Evolutionary conservation across 2,329 filamentous ascomycete genomes (phyloP), one percentile per base, ranked within the genome.

Genomic region (Pseudophaeomoniella oleicola): DNA sequence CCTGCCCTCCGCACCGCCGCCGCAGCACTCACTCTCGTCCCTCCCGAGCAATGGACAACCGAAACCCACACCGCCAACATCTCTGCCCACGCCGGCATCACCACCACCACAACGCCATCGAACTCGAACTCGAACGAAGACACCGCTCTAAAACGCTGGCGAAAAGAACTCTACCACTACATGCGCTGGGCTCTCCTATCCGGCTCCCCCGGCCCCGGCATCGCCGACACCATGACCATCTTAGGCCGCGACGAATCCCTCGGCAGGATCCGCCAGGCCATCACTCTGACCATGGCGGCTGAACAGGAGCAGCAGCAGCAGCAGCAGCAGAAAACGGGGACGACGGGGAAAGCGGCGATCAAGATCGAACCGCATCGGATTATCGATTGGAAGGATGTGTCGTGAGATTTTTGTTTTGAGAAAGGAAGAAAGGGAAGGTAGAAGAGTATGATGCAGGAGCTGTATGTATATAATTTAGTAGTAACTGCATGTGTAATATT

Each of bases 161-260:
- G 59, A 40, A 64, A 58, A 37, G 54, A 66, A 35, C 44, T 75
- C 3, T 69, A 74, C 52, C 55, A 64, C 38, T 74, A 70, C 46
- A 53, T 78, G 37, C 63, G 74, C 36, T 69, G 70, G 62, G 71
- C 68, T 2, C 43, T 78, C 16, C 59, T 63, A 2, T 69, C 60
- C 30, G 69, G 69, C 2, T 56, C 56, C 14, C 59, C 64, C 6
- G 74, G 74, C 0, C 71, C 72, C 1, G 59, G 63, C 12, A 63
- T 71, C 6, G 63, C 64, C 1, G 58, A 64, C 29, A 64, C 64
- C 2, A 69, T 78, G 68, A 57, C 50, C 10, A 61, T 75, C 14
- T 49, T 78, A 15, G 73, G 74, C 1, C 62, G 62, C 33, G 55
- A 64, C 3, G 68, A 72, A 46, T 64, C 62, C 6, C 43, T 69